Base-by-base conservation (phyloP, 2,329 filamentous ascomycete species). In the Aspergillus chevalieri region DNA sequence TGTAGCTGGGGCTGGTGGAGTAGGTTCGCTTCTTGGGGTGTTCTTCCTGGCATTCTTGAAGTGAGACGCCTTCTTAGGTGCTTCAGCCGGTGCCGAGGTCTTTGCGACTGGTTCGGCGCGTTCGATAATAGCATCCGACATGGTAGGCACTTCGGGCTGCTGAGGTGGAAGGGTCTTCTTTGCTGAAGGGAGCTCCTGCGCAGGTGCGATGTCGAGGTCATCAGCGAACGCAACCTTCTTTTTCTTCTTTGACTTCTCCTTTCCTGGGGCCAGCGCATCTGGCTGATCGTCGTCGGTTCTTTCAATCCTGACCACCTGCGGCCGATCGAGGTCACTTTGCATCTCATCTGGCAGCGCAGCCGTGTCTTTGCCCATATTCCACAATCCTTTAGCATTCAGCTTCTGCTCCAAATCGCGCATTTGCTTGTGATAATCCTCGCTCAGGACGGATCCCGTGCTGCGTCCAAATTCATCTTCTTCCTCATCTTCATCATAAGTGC, bases 371-470 rank as follows among this genome's bases (percentile, higher is more conserved):
- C 77, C 81, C 43, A 84, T 61, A 61, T 80, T 85, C 63, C 77
- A 77, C 58, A 83, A 69, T 53, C 76, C 74, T 54, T 72, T 74
- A 51, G 65, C 79, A 55, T 84, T 79, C 0, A 96, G 77, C 54
- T 83, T 85, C 63, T 85, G 78, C 68, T 96, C 87, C 4, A 98
- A 75, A 57, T 91, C 87, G 42, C 86, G 78, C 93, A 98, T 97
- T 57, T 88, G 80, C 58, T 81, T 77, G 28, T 84, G 82, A 62
- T 95, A 94, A 12, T 87, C 84, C 41, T 89, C 83, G 14, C 81
- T 82, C 46, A 96, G 71, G 10, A 84, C 77, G 17, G 77, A 78
- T 15, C 78, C 76, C 7, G 80, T 92, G 15, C 81, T 86, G 45
- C 88, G 83, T 4, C 92, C 92, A 62, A 82, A 84, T 52, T 86